Percentiles rank a stretch among this genome's conserved stretches.
Evolutionary conservation across 140 eudicot species (phyloP).

Genomic region (Flaveria floridana): DNA sequence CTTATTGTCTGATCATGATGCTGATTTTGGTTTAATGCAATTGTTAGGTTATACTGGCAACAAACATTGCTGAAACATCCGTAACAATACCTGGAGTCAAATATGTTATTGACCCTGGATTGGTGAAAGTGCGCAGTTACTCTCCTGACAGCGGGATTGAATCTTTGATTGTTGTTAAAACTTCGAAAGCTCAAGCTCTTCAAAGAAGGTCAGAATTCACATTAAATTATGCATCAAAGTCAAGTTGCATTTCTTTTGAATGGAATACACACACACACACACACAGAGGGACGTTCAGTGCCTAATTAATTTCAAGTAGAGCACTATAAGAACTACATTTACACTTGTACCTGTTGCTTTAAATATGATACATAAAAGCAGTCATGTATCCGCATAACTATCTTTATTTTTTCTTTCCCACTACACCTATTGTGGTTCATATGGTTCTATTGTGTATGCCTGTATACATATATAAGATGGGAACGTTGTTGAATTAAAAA

Average conservation of each 20-base stretch:
- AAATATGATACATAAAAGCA: not conserved
- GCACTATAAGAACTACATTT: not conserved
- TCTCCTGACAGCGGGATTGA: slow-evolving; percentile 80
- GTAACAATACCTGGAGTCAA: slow-evolving; percentile 98
- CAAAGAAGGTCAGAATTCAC: slow-evolving; percentile 65
- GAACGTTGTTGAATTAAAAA: not conserved
- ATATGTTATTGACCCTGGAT: slow-evolving; percentile 93
- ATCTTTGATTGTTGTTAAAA: slow-evolving; percentile 71
- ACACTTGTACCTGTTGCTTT: not conserved
- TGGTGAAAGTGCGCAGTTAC: slow-evolving; percentile 87
- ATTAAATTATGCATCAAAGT: not conserved
- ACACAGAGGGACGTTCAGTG: not conserved
- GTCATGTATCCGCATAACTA: not conserved
- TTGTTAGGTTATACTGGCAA: slow-evolving; percentile 75
- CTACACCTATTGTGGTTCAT: not conserved
- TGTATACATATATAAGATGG: not conserved
- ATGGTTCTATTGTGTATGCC: too few species aligned
- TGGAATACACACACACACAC: not conserved
- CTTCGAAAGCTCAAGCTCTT: slow-evolving; percentile 97
- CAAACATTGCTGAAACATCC: slow-evolving; percentile 97
- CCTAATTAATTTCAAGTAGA: not conserved
- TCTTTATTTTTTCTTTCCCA: not conserved
- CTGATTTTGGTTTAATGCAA: slow-evolving; percentile 16
- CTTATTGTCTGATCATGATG: not conserved
- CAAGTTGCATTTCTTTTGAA: not conserved